phyloP scores from a whole-genome alignment of 225 moss, liverwort and hornwort species.

The Climacium dendroides region DNA sequence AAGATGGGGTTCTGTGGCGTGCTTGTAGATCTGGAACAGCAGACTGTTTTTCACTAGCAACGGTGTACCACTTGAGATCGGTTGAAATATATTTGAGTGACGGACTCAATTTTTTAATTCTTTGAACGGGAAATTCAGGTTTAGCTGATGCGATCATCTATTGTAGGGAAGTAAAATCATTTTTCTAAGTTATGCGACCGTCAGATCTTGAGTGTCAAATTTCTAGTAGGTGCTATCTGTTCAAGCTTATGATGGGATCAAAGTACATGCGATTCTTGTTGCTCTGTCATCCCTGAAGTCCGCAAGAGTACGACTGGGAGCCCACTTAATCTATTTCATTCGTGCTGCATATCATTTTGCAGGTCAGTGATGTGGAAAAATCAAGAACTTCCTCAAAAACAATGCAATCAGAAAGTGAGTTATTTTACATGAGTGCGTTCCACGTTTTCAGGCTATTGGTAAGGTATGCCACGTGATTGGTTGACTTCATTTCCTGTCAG shows the following conservation, averaged over 20 bases:
- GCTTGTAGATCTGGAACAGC: not conserved
- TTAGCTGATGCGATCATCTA: not conserved
- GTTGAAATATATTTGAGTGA: not conserved
- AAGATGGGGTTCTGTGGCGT: not conserved
- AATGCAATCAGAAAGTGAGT: not conserved
- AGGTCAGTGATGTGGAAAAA: not conserved
- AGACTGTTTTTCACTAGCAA: not conserved
- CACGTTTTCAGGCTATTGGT: not conserved
- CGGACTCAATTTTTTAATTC: not conserved
- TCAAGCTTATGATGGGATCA: not conserved
- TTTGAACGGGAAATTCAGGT: not conserved
- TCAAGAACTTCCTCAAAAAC: not conserved
- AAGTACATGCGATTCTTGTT: not conserved
- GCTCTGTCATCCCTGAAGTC: not conserved
- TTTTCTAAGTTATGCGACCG: not conserved
- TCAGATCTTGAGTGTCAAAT: not conserved
- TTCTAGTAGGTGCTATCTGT: not conserved
- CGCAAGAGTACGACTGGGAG: not conserved
- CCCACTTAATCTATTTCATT: not conserved
- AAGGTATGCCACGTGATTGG: not conserved
- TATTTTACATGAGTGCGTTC: not conserved
- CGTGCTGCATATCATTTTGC: not conserved
- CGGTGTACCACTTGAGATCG: not conserved
- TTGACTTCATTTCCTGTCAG: not conserved
- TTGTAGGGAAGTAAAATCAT: not conserved